Base-by-base conservation (phyloP, 78 protist genomes). In the Guillardia theta region DNA sequence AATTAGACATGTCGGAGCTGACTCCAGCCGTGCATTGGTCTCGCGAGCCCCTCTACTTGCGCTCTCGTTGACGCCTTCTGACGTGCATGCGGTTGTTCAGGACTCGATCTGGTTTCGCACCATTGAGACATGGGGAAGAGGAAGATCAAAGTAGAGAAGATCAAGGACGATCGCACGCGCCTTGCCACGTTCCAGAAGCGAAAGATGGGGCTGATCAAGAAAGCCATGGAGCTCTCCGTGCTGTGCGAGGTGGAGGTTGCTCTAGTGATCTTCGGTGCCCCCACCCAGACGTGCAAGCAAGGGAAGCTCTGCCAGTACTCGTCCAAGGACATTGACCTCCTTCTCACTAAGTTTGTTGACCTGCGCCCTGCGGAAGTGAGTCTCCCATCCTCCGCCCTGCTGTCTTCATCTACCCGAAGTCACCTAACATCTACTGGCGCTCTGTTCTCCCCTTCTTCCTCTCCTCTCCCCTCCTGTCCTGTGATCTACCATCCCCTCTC, bases 301-400 rank as follows among this genome's bases (percentile, higher is more conserved):
- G 90, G 90, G 44, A 80, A 80, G 50, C 53, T 80, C 58, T n/a
- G 30, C 46, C 90, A 80, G 90, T 80, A 80, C 90, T 80, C 90
- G 90, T 44, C 53, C 4, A 39, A 44, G 48, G 90, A 80, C 48
- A 80, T 80, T 22, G 90, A 80, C 50, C 19, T 80, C 18, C 53
- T 80, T 8, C 48, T 80, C 53, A 44, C 90, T 36, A 80, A 80
- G 50, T 80, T 80, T 6, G 50, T 80, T 27, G 90, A 80, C 27
- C 53, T 44, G 58, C n/a, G 19, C 27, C 90, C 90, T 1, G 21
- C 46, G 4, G 90, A 80, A 48, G 87, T 76, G 1, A 1, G 39
- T 12, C 47, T 76, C 0, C 37, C 44, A 37, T 0, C 36, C 87
- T 58, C 70, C 70, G 21, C 70, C 6, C 70, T 58, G 4, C 70